Evolutionary conservation across 331 rosid species (phyloP).

Genomic region (Malus hybrid): DNA sequence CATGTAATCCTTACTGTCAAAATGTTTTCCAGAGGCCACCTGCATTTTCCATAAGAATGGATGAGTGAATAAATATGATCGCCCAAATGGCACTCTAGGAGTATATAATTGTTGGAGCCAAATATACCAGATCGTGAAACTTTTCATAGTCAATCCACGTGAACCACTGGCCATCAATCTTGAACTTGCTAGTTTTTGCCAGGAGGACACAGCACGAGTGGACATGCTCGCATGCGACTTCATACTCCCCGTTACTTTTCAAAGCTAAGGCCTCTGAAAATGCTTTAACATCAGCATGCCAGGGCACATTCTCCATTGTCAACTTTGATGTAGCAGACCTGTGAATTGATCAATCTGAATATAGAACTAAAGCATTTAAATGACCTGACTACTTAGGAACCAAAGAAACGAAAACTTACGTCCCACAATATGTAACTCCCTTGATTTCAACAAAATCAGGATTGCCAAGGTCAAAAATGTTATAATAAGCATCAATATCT

Average conservation of each 20-base stretch:
- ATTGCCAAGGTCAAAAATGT: slow-evolving; percentile 69
- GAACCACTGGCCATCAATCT: slow-evolving; percentile 77
- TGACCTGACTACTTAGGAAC: not conserved
- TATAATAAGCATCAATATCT: slow-evolving; percentile 81
- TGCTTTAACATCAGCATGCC: slow-evolving; percentile 88
- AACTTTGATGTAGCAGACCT: slow-evolving; percentile 88
- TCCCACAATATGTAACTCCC: slow-evolving; percentile 96
- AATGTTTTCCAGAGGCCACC: slow-evolving; percentile 83
- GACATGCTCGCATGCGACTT: slow-evolving; percentile 91
- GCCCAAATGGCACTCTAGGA: not conserved
- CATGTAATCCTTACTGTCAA: slow-evolving; percentile 78
- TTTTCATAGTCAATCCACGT: slow-evolving; percentile 96
- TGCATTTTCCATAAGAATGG: slow-evolving; percentile 32
- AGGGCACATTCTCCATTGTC: slow-evolving; percentile 99
- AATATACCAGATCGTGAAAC: slow-evolving; percentile 85
- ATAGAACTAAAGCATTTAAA: slow-evolving; percentile 8
- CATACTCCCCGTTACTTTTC: slow-evolving; percentile 78
- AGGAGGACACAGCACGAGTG: slow-evolving; percentile 95
- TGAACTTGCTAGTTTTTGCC: slow-evolving; percentile 78
- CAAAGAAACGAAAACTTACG: slow-evolving; percentile 45
- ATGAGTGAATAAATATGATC: not conserved
- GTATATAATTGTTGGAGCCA: slow-evolving; percentile 2
- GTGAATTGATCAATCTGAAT: slow-evolving; percentile 19
- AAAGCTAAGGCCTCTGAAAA: slow-evolving; percentile 81
- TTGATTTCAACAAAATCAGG: slow-evolving; percentile 97